Base-by-base conservation (phyloP, 768 basidiomycete species). In the Polyporus arcularius region DNA sequence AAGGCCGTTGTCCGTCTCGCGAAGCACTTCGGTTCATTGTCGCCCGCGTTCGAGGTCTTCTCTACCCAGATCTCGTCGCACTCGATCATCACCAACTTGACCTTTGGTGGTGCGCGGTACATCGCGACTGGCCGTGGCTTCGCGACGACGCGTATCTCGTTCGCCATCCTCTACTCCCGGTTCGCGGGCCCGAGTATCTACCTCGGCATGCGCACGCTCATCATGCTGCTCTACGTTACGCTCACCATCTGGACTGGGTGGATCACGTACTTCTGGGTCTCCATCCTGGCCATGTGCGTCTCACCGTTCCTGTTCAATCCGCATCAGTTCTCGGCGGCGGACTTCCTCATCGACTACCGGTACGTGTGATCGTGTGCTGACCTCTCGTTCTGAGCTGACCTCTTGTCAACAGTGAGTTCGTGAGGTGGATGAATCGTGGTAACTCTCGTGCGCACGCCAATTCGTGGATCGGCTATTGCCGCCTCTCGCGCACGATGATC, bases 251-350 rank as follows among this genome's bases (percentile, higher is more conserved):
- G 93, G 92, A 92, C 92, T 32, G 88, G 90, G 3, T 96, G 90
- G 74, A 74, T 98, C 68, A 89, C 95, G 73, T 99, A 98, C 80
- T 99, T 99, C 83, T 98, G 96, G 96, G 74, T 98, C 56, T 95
- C 96, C 45, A 93, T 96, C 63, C 79, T 95, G 35, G 86, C 95
- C 15, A 83, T 99, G 9, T 98, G 95, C 70, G 77, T 98, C 65
- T 89, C 96, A 32, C 97, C 97, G 8, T 99, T 99, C 89, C 74
- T 98, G 70, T 99, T 98, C 85, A 99, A 98, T 73, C 97, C 97
- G n/a, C 97, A 99, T 74, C 97, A 98, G 75, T 99, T 99, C 78
- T 92, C 92, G 18, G 90, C 95, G 74, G 86, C 94, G 41, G 97
- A 99, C 75, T 99, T 96, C 75, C 85, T 98, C 74, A 92, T 98